Evolutionary conservation across 345 rosid genomes (phyloP), one percentile per base, ranked within the genome.

Genomic region (Sonneratia caseolaris): DNA sequence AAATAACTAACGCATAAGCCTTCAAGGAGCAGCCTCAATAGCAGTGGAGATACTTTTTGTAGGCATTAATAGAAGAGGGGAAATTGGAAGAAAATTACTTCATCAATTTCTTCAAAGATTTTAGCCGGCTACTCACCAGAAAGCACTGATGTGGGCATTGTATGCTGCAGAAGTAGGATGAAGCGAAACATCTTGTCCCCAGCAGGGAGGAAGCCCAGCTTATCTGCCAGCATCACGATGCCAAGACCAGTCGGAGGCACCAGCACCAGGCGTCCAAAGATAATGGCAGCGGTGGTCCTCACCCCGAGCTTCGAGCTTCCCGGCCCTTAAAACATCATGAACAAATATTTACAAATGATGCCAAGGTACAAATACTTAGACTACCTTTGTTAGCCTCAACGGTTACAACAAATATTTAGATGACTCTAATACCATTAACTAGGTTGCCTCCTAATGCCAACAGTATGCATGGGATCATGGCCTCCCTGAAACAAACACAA

Each of bases 61-160:
- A 12, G 15, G 53, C 53, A 14, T 11, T 48, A 48, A 48, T 48
- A 48, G 53, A 3, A 48, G 53, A 14, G 18, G 53, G 14, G 18
- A 48, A 48, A 48, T 48, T 16, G 53, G 40, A 40, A 40, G 43
- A 40, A 27, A 27, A 0, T 27, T 27, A 27, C 32, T 27, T 27
- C 32, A 40, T 40, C 43, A 2, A 40, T 40, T 40, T 40, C 43
- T 40, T 40, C 5, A 1, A 40, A 40, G 53, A 2, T 62, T 15
- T 21, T 37, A 57, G 73, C 76, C 16, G 72, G 7, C 38, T 53
- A 15, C 49, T 74, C 78, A 88, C 97, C 97, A 40, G 99, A 81
- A 64, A 96, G 99, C 55, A 96, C 86, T 27, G 99, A 96, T 76
- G 98, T 92, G 32, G 99, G 99, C 99, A 92, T 96, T 73, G 99